Percentiles rank a stretch among this genome's conserved stretches.
Conservation (phyloP, 139 green algal species). For the Tetratostichococcus sp. region DNA sequence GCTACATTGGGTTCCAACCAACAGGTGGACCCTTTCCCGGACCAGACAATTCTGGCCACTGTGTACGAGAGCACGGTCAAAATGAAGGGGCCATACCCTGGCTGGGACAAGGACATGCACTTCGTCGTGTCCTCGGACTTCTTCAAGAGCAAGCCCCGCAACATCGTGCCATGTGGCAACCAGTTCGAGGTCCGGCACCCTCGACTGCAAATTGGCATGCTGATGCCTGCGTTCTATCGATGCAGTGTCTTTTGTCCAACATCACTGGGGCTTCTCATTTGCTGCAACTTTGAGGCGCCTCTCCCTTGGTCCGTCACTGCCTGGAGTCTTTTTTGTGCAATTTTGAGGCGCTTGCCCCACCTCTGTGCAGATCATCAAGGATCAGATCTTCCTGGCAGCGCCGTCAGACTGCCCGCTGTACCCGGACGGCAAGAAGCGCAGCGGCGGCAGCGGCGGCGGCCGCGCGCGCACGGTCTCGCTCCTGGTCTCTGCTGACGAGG, state of each 20-base stretch:
- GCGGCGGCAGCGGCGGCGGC: slow-evolving; percentile 17
- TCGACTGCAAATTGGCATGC: too few species aligned
- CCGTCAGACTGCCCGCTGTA: slow-evolving; percentile 66
- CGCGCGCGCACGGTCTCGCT: slow-evolving; percentile 35
- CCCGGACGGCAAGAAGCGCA: slow-evolving; percentile 48
- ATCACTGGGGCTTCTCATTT: too few species aligned
- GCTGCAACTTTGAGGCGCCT: too few species aligned
- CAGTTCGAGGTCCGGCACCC: slow-evolving; percentile 75
- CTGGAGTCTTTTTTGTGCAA: too few species aligned
- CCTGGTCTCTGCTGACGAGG: slow-evolving; percentile 49
- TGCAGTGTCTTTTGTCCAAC: too few species aligned
- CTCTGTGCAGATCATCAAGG: background rate
- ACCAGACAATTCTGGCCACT: slow-evolving; percentile 80
- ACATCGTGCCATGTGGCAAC: slow-evolving; percentile 81
- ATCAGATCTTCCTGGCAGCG: slow-evolving; percentile 70
- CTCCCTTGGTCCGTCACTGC: too few species aligned
- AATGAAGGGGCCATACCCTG: slow-evolving; percentile 40
- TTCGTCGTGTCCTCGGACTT: slow-evolving; percentile 75
- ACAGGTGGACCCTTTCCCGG: slow-evolving; percentile 1
- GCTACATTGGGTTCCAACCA: too few species aligned
- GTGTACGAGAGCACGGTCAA: slow-evolving; percentile 58
- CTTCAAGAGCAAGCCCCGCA: slow-evolving; percentile 57
- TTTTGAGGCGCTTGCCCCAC: too few species aligned
- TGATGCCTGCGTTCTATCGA: too few species aligned
- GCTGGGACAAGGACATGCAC: slow-evolving; percentile 87